Percentiles rank a stretch among this genome's conserved stretches.
Evolutionary conservation across 2,329 filamentous ascomycete species (phyloP).

Genomic region (Chrysoporthe puriensis): DNA sequence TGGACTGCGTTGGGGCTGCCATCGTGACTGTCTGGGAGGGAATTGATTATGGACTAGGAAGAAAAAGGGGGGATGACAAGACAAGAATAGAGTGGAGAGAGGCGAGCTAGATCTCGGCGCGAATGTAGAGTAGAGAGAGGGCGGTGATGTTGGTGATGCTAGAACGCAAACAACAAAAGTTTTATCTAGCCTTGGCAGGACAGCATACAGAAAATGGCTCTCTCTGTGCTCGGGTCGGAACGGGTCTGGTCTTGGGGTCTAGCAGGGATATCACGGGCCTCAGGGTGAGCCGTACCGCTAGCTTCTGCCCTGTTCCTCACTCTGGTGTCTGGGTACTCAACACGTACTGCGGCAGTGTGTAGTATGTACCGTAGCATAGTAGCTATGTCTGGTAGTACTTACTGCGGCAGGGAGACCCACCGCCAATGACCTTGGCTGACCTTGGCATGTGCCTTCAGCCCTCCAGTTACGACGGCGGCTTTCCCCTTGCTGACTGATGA

Average conservation of each 20-base stretch:
- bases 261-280: not conserved
- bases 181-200: slow-evolving; percentile 10
- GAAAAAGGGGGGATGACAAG: slow-evolving; percentile 32
- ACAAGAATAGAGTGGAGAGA: slow-evolving; percentile 35
- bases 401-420: not conserved
- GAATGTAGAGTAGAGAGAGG: not conserved
- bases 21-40: slow-evolving; percentile 42
- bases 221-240: slow-evolving; percentile 3
- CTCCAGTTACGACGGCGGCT: not conserved
- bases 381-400: not conserved
- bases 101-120: not conserved
- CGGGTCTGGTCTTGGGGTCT: not conserved
- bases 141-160: slow-evolving; percentile 14
- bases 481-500: not conserved
- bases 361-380: not conserved
- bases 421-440: not conserved
- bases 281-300: not conserved
- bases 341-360: no score
- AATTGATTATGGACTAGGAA: slow-evolving; percentile 15
- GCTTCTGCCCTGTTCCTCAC: not conserved
- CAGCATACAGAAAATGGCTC: slow-evolving; percentile 4
- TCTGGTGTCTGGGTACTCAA: no score
- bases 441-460: no score
- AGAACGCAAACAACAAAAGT: slow-evolving; percentile 15
- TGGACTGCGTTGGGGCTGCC: slow-evolving; percentile 43